Evolutionary conservation across 768 basidiomycete species (phyloP).

Genomic region (Glaciozyma antarctica): DNA sequence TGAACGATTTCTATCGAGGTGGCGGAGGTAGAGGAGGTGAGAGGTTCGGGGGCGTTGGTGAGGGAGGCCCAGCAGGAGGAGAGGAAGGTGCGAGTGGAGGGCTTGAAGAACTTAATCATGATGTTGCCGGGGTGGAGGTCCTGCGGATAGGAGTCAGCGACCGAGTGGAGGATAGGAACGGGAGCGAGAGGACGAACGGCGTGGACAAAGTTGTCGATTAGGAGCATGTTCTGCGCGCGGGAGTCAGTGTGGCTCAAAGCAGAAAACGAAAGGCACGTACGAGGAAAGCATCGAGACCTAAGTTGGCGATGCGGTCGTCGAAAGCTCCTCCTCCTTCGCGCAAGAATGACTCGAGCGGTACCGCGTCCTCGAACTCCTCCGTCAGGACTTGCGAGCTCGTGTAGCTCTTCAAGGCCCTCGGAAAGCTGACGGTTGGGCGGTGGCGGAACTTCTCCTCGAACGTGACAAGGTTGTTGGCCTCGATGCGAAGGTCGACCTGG

Average conservation of each 20-base stretch:
- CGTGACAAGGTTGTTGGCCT: constrained; percentile 71
- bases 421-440: constrained; percentile 74
- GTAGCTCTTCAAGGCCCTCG: constrained; percentile 70
- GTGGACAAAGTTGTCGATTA: constrained; percentile 96
- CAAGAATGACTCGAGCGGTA: constrained; percentile 78
- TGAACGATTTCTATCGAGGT: constrained; percentile 50
- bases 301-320: constrained; percentile 77
- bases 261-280: constrained; percentile 44
- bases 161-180: neutral
- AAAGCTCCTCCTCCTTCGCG: constrained; percentile 81
- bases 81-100: constrained; percentile 56
- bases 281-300: constrained; percentile 89
- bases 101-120: constrained; percentile 90
- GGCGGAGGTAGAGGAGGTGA: constrained; percentile 29
- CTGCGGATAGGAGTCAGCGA: neutral
- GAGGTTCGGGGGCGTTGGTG: constrained; percentile 43
- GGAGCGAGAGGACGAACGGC: constrained; percentile 42
- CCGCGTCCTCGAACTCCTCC: constrained; percentile 86
- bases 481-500: constrained; percentile 81
- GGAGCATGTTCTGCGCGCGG: constrained; percentile 74
- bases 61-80: constrained; percentile 40
- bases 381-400: constrained; percentile 73
- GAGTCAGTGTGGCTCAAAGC: constrained; percentile 1
- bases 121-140: constrained; percentile 59
- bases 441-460: constrained; percentile 78